Conservation (phyloP, 345 rosid genomes). For the Salix viminalis region DNA sequence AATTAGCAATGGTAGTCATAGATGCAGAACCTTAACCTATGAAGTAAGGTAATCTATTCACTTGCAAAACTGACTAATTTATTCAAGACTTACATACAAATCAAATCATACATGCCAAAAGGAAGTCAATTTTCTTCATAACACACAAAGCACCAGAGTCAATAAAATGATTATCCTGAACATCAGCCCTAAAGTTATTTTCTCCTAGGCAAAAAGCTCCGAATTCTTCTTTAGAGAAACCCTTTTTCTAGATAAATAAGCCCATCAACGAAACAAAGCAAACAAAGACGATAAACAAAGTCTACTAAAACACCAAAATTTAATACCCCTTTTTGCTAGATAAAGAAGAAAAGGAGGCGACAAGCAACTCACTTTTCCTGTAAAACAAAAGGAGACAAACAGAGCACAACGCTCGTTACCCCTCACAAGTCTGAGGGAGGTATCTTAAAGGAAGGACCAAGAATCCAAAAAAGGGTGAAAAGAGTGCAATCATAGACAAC, state of each 20-base stretch:
- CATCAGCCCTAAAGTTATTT: background rate
- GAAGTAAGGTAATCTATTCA: background rate
- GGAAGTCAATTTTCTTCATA: no score
- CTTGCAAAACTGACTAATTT: background rate
- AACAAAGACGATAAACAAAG: background rate
- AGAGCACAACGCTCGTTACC: background rate
- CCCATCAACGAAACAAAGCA: background rate
- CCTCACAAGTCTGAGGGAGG: background rate
- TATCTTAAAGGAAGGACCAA: background rate
- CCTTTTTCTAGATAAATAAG: background rate
- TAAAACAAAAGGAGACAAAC: background rate
- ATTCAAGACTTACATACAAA: background rate
- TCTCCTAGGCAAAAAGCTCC: background rate
- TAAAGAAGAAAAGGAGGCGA: background rate
- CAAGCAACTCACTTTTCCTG: background rate
- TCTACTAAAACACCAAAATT: background rate
- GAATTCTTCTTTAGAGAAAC: background rate
- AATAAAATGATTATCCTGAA: background rate
- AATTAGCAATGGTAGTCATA: background rate
- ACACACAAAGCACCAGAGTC: background rate
- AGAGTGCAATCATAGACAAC: conserved; percentile 5
- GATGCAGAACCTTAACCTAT: no score
- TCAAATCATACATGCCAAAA: background rate
- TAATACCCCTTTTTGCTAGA: background rate
- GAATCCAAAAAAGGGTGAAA: conserved; percentile 8